Conservation (phyloP, 345 rosid genomes). For the Sonneratia alba region DNA sequence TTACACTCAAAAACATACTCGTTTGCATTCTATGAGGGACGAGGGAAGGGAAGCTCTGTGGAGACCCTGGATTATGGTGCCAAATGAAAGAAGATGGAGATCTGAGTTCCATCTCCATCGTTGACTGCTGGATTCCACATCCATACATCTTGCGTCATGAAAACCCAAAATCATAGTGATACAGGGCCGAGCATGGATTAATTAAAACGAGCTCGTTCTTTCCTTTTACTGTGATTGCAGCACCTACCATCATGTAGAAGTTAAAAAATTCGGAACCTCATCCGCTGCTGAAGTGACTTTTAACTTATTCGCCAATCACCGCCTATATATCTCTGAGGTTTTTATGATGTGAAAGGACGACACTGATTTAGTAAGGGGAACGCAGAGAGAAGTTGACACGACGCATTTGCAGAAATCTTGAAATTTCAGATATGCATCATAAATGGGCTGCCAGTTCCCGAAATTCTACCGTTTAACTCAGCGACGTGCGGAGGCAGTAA, state of each 20-base stretch:
- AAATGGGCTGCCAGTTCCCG: slow-evolving; percentile 6
- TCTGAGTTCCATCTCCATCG: too few relatives aligned
- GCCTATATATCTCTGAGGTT: slow-evolving; percentile 7
- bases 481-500: too few relatives aligned
- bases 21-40: too few relatives aligned
- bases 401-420: slow-evolving; percentile 16
- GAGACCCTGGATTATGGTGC: too few relatives aligned
- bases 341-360: slow-evolving; percentile 17
- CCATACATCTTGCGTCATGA: too few relatives aligned
- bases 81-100: too few relatives aligned
- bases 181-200: too few relatives aligned
- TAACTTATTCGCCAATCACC: slow-evolving; percentile 2
- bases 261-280: too few relatives aligned
- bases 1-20: too few relatives aligned
- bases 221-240: neutral
- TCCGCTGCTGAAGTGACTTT: neutral
- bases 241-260: neutral
- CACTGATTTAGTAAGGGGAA: slow-evolving; percentile 19
- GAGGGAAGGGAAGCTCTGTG: too few relatives aligned
- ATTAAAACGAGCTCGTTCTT: neutral
- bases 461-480: neutral
- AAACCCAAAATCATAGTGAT: too few relatives aligned
- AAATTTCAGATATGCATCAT: slow-evolving; percentile 8
- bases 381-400: slow-evolving; percentile 16
- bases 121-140: too few relatives aligned